phyloP scores from a whole-genome alignment of 495 filamentous ascomycete species.

The Penicillium soppii region DNA sequence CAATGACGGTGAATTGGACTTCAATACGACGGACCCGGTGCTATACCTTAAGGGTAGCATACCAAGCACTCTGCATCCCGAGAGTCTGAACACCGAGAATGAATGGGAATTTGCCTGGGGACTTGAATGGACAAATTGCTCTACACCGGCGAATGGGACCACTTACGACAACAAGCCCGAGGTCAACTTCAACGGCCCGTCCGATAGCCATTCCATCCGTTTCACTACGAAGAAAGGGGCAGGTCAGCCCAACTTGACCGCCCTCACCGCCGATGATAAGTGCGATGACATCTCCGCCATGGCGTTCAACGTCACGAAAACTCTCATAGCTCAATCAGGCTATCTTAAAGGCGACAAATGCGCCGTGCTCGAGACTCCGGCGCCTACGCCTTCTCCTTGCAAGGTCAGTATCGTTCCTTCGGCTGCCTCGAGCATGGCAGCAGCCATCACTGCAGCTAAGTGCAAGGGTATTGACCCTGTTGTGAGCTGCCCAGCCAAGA shows the following conservation, averaged over 20 bases:
- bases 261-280: conserved; percentile 4
- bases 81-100: conserved; percentile 8
- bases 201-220: neutral
- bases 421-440: conserved; percentile 4
- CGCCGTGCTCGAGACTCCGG: conserved; percentile 5
- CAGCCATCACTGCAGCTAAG: neutral
- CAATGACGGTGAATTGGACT: no score
- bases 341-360: conserved; percentile 1
- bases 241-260: neutral
- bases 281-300: neutral
- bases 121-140: conserved; percentile 6
- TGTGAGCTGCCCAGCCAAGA: conserved; percentile 8
- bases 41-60: conserved; percentile 1
- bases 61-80: conserved; percentile 5
- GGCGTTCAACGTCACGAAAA: conserved; percentile 4
- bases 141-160: conserved; percentile 4
- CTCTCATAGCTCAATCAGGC: neutral
- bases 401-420: conserved; percentile 1
- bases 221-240: conserved; percentile 8
- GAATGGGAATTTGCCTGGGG: conserved; percentile 4
- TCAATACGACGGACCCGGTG: conserved; percentile 3
- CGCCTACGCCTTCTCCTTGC: conserved; percentile 6
- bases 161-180: conserved; percentile 1
- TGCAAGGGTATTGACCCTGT: neutral
- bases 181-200: neutral